A percentile compares a stretch with the other conserved stretches of the same genome.
These are phyloP conservation scores for Trichophaea hybrida DNA, from an alignment of 2,329 filamentous ascomycete genomes.

Conservation along the genomic window DNA sequence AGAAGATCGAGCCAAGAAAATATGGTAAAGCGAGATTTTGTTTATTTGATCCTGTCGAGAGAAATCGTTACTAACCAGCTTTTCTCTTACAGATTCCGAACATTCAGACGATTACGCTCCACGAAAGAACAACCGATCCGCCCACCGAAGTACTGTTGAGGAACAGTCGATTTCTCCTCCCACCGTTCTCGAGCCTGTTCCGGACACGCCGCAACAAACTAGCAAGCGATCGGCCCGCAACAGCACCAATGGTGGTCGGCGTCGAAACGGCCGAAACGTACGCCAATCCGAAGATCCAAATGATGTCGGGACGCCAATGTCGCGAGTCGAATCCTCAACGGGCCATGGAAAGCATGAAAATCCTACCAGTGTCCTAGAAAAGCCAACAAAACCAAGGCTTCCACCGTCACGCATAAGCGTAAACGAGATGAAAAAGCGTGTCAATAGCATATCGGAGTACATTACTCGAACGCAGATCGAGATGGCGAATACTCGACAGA, in stretches of 20 bases:
- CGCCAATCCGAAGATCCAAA: constrained; percentile 30
- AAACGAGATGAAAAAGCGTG: constrained; percentile 75
- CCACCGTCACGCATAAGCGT: constrained; percentile 57
- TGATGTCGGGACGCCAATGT: constrained; percentile 28
- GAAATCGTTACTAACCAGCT: background rate
- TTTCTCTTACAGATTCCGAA: constrained; percentile 47
- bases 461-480: constrained; percentile 82
- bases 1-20: constrained; percentile 37
- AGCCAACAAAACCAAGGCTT: constrained; percentile 39
- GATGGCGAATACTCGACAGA: constrained; percentile 46
- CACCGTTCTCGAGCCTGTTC: constrained; percentile 4
- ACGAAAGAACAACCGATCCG: constrained; percentile 32
- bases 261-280: constrained; percentile 32
- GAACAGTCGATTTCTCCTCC: constrained; percentile 14
- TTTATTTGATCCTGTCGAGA: background rate
- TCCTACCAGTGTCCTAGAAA: constrained; percentile 41
- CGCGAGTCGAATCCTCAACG: constrained; percentile 32
- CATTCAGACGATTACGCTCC: constrained; percentile 50
- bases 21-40: constrained; percentile 31
- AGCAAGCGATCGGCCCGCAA: constrained; percentile 19
- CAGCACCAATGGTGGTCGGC: constrained; percentile 19
- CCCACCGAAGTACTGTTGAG: constrained; percentile 28
- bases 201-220: constrained; percentile 23
- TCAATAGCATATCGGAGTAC: constrained; percentile 73
- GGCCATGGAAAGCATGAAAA: constrained; percentile 31